Base-by-base conservation (phyloP, 148 eudicot species). In the Dysphania ambrosioides region DNA sequence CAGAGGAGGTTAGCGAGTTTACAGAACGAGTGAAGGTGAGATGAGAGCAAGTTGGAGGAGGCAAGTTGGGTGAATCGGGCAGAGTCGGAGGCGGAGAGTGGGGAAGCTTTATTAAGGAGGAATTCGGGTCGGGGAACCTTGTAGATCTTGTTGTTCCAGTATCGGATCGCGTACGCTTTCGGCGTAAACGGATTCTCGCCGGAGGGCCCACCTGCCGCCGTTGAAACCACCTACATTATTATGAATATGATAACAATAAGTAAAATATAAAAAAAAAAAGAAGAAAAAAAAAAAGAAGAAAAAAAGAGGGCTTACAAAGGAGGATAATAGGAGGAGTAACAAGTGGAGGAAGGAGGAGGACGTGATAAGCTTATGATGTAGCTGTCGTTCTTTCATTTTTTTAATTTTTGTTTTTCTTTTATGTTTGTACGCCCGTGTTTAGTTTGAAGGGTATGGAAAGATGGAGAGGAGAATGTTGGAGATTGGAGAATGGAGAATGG, bases 71-170 rank as follows among this genome's bases (percentile, higher is more conserved):
- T 58, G 75, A 86, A 93, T 3, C 81, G 69, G 29, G 91, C 91
- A 2, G 82, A 75, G 61, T 93, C 86, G 4, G 80, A 74, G 8
- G 93, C 86, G 53, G 81, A 76, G 0, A 93, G 65, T 0, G 98
- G 98, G 6, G 97, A 91, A 0, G 93, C 89, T 47, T 91, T 93
- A 27, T 71, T 55, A 34, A 93, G 62, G 1, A 93, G 75, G 76
- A 93, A 91, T 21, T 72, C 72, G 34, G 98, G 87, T 56, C 86
- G 83, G 24, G 94, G 91, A 8, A 86, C 87, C 29, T 86, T 91
- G 47, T 92, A 84, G 87, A 91, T 86, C 83, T 83, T 82, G 79
- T 86, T 89, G 57, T 81, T 93, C 97, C 97, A 93, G 89, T 93
- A 91, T 8, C 97, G 86, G 40, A 83, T 81, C 66, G 86, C 72